These are phyloP conservation scores for Penicillium sp. DNA, from an alignment of 2,329 filamentous ascomycete genomes.

Conservation along the genomic window DNA sequence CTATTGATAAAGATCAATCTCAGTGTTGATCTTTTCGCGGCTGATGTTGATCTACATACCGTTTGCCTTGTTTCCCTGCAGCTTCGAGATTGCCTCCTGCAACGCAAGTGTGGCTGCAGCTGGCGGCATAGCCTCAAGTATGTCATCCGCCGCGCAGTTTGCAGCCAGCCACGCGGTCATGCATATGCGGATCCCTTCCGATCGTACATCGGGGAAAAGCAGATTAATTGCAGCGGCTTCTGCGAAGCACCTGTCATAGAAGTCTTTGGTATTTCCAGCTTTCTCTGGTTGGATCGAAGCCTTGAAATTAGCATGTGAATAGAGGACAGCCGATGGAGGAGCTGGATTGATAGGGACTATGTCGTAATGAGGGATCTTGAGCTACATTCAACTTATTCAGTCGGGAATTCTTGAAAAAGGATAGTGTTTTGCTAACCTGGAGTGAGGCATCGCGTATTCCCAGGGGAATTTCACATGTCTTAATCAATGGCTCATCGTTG, in stretches of 20 bases:
- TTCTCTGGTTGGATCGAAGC: neutral
- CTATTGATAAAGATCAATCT: neutral
- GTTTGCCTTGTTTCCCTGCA: neutral
- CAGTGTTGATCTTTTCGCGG: neutral
- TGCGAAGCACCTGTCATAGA: slow-evolving; percentile 1
- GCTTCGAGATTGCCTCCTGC: neutral
- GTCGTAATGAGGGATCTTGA: neutral
- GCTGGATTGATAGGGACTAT: neutral
- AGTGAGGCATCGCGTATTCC: neutral
- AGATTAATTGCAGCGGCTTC: neutral
- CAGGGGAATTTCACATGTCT: neutral
- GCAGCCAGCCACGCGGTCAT: slow-evolving; percentile 4
- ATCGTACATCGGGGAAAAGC: neutral
- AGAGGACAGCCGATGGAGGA: neutral
- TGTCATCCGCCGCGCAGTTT: neutral
- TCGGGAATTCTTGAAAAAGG: too few relatives aligned
- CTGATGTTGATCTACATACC: neutral
- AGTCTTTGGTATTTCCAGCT: neutral
- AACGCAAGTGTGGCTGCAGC: neutral
- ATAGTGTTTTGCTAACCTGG: neutral
- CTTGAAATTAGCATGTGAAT: neutral
- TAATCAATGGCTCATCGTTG: neutral
- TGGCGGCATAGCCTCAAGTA: neutral
- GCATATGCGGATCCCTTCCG: neutral
- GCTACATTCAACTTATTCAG: neutral